These are phyloP conservation scores for Ceratocystis papillata DNA, from an alignment of 2,329 filamentous ascomycete species.

Conservation along the genomic window DNA sequence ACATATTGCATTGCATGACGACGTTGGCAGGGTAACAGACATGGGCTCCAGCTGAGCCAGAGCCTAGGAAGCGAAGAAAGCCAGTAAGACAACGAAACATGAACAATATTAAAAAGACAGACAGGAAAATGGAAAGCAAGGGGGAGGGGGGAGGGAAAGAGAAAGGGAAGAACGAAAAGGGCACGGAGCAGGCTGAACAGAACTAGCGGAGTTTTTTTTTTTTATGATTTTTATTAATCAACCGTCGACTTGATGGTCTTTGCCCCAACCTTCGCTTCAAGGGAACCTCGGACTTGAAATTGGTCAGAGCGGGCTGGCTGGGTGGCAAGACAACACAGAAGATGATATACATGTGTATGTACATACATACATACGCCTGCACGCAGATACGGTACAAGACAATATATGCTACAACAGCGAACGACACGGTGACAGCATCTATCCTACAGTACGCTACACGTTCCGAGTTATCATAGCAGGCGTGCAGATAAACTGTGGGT, in stretches of 20 bases:
- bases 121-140: background rate
- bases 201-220: background rate
- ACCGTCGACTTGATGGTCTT: background rate
- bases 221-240: background rate
- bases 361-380: background rate
- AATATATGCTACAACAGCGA: background rate
- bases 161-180: background rate
- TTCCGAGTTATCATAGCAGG: background rate
- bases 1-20: background rate
- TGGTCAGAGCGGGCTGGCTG: slow-evolving; percentile 12
- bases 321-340: slow-evolving; percentile 2
- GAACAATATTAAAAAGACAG: background rate
- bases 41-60: slow-evolving; percentile 7
- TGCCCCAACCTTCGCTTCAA: slow-evolving; percentile 13
- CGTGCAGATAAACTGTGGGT: background rate
- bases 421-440: background rate
- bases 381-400: background rate
- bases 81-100: background rate
- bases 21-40: slow-evolving; percentile 11
- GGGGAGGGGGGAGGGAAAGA: background rate
- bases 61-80: background rate
- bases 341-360: background rate
- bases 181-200: slow-evolving; percentile 8
- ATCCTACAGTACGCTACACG: background rate
- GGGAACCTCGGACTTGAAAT: background rate